A percentile compares a stretch with the other conserved stretches of the same genome.
phyloP scores from a whole-genome alignment of 2,329 filamentous ascomycete species.

The Piedraia hortae region DNA sequence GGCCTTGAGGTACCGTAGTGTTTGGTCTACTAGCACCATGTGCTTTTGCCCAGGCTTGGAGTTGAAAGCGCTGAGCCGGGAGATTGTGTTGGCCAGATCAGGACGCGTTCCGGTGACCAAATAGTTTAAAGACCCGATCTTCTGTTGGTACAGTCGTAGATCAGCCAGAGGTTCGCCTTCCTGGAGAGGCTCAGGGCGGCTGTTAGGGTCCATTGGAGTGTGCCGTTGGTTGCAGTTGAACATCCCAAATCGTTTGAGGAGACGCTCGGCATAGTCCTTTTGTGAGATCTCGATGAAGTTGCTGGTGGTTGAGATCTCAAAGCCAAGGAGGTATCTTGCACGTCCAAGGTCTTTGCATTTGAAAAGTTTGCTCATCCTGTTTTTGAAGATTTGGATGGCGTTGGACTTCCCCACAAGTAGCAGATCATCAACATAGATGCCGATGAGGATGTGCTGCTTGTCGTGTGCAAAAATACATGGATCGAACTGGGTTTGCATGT shows the following conservation, averaged over 20 bases:
- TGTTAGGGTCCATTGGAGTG: not conserved
- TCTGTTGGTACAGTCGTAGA: not conserved
- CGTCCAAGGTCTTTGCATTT: slow-evolving; percentile 1
- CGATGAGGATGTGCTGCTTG: not conserved
- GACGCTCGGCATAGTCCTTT: not conserved
- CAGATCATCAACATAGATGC: slow-evolving; percentile 1
- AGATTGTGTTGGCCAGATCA: not conserved
- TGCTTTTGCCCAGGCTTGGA: not conserved
- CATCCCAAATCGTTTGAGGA: too few species aligned
- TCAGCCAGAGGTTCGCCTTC: not conserved
- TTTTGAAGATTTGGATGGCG: not conserved
- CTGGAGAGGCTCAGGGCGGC: not conserved
- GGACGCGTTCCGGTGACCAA: not conserved
- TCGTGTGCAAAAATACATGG: not conserved
- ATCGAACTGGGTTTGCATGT: not conserved
- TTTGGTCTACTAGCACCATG: not conserved
- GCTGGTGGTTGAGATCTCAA: not conserved
- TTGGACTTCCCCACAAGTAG: not conserved
- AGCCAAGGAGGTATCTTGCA: not conserved
- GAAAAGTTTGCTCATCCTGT: not conserved
- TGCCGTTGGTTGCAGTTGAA: too few species aligned
- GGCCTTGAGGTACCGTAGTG: not conserved
- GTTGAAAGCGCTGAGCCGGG: not conserved
- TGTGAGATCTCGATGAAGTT: too few species aligned
- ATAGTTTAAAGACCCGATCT: not conserved